Percentiles rank a stretch among this genome's conserved stretches.
phyloP scores from a whole-genome alignment of 2,329 filamentous ascomycete genomes.

The Podosphaera xanthii region DNA sequence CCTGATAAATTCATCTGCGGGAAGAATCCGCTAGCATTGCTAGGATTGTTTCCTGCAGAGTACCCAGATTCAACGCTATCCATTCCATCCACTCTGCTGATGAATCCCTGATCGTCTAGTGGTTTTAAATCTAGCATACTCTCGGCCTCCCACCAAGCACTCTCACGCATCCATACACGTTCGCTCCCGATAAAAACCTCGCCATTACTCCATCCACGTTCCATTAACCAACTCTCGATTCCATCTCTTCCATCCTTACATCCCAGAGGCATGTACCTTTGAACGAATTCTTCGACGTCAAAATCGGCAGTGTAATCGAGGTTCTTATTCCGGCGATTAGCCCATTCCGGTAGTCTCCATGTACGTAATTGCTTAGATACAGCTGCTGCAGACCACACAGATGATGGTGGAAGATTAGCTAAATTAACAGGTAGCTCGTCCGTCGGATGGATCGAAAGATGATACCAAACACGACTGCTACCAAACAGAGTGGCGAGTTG shows the following conservation, averaged over 20 bases:
- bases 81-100: slow-evolving; percentile 25
- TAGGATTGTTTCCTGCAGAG: slow-evolving; percentile 22
- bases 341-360: slow-evolving; percentile 91
- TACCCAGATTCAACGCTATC: slow-evolving; percentile 51
- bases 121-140: slow-evolving; percentile 75
- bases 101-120: slow-evolving; percentile 11
- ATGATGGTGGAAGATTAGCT: slow-evolving; percentile 49
- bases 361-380: slow-evolving; percentile 81
- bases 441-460: slow-evolving; percentile 74
- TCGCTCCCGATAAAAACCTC: slow-evolving; percentile 81
- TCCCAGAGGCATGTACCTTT: slow-evolving; percentile 60
- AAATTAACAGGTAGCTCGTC: slow-evolving; percentile 61
- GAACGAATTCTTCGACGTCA: slow-evolving; percentile 74
- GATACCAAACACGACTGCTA: slow-evolving; percentile 86
- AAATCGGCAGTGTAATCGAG: slow-evolving; percentile 96
- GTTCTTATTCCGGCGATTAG: slow-evolving; percentile 72
- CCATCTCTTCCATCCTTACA: slow-evolving; percentile 81
- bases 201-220: slow-evolving; percentile 94
- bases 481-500: slow-evolving; percentile 52
- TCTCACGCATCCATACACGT: slow-evolving; percentile 86
- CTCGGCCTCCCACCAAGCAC: slow-evolving; percentile 94
- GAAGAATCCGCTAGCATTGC: slow-evolving; percentile 45
- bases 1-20: slow-evolving; percentile 29
- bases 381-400: slow-evolving; percentile 77
- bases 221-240: slow-evolving; percentile 80